These are phyloP conservation scores for Sphaerulina populicola DNA, from an alignment of 2,329 filamentous ascomycete species.

Conservation along the genomic window DNA sequence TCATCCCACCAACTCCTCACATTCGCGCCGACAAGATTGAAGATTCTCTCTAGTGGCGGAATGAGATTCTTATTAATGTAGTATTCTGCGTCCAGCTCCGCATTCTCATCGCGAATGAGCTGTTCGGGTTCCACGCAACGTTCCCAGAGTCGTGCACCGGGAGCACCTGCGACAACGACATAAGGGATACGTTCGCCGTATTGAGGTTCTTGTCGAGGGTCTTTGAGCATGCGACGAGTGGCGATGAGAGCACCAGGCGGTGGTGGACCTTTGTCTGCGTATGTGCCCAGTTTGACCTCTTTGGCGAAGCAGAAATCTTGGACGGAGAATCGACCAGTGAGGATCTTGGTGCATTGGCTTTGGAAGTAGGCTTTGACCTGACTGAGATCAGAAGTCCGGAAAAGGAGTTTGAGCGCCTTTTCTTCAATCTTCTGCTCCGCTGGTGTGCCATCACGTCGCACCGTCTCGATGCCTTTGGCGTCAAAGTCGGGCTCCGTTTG, in stretches of 20 bases:
- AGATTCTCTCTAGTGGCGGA: slow-evolving; percentile 88
- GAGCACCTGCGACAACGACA: slow-evolving; percentile 81
- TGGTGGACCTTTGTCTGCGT: slow-evolving; percentile 68
- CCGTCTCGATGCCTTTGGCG: slow-evolving; percentile 96
- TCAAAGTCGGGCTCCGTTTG: slow-evolving; percentile 84
- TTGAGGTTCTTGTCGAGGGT: slow-evolving; percentile 80
- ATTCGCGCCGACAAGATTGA: slow-evolving; percentile 90
- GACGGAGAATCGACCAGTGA: slow-evolving; percentile 76
- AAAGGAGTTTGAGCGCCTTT: slow-evolving; percentile 77
- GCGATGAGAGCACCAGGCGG: slow-evolving; percentile 86
- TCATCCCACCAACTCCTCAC: slow-evolving; percentile 89
- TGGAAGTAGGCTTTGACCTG: slow-evolving; percentile 87
- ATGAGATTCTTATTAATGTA: slow-evolving; percentile 96
- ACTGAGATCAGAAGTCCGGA: slow-evolving; percentile 80
- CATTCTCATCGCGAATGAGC: slow-evolving; percentile 65
- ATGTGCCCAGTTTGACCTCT: slow-evolving; percentile 84
- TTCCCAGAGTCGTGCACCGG: slow-evolving; percentile 76
- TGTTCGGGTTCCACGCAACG: slow-evolving; percentile 83
- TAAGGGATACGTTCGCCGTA: slow-evolving; percentile 94
- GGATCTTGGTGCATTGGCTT: slow-evolving; percentile 81
- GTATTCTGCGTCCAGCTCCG: slow-evolving; percentile 84
- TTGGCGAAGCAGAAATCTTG: slow-evolving; percentile 94
- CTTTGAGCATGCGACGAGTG: slow-evolving; percentile 74
- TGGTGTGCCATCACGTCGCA: slow-evolving; percentile 86
- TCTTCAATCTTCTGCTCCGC: slow-evolving; percentile 97